Base-by-base conservation (phyloP, 1,139 yeast genomes). In the Candida glucosophila region DNA sequence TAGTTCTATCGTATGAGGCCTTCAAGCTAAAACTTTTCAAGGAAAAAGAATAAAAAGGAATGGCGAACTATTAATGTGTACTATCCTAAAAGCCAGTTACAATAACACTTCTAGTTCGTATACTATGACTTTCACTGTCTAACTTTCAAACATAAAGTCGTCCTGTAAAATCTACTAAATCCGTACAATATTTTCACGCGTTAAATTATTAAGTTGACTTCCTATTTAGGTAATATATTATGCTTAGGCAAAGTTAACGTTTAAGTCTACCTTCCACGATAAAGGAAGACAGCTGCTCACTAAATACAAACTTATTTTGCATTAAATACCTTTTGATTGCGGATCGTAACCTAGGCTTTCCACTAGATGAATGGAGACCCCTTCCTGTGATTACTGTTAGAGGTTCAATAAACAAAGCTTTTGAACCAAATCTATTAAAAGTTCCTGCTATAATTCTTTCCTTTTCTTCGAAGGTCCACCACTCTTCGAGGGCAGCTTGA, bases 341-440 rank as follows among this genome's bases (percentile, higher is more conserved):
- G 4, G 40, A 43, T 32, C 58, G 58, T 17, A 75, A 59, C 30
- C 52, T 61, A 0, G 76, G 55, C 2, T 52, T 44, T 1, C 79
- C 79, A 9, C 66, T 67, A 2, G 38, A 49, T 17, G 81, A 73
- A 44, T 77, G 85, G 8, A 74, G 40, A 0, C 85, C 85, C 31
- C 80, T 46, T 0, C 85, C 85, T 0, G 82, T 74, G 3, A 75
- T 49, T 1, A 76, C 46, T 3, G 35, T 39, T 9, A 74, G 38
- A 0, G 62, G 60, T 2, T 45, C 50, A 1, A 63, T 59, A 43
- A 58, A 46, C 16, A 33, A 26, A 2, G 58, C 67, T 16, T 32
- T 37, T 3, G 47, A 27, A 2, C 60, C 55, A 28, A 43, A 53
- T 19, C 48, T 41, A 6, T 51, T 43, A 16, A 59, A 28, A 11